phyloP scores from a whole-genome alignment of 2,329 filamentous ascomycete species.

The Fusarium pseudonygamai region DNA sequence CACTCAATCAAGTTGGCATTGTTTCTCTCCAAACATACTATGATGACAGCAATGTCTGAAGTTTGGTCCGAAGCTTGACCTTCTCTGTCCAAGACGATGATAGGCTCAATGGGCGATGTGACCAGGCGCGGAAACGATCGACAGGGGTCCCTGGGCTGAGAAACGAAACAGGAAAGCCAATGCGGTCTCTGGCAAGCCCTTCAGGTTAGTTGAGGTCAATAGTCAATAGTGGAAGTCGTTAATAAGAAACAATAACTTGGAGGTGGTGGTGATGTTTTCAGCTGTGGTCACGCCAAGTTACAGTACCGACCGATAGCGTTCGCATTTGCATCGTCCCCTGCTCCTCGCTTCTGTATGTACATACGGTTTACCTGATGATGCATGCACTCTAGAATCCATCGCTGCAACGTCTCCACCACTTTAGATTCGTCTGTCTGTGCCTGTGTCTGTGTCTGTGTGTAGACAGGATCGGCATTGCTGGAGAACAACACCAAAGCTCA shows the following conservation, averaged over 20 bases:
- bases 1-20: background rate
- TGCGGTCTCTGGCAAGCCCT: slow-evolving; percentile 3
- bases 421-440: background rate
- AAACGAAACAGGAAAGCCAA: slow-evolving; percentile 40
- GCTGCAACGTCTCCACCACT: background rate
- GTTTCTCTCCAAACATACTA: background rate
- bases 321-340: background rate
- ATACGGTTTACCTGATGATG: slow-evolving; percentile 16
- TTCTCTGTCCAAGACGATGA: slow-evolving; percentile 10
- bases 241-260: slow-evolving; percentile 7
- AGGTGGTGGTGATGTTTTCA: slow-evolving; percentile 3
- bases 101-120: slow-evolving; percentile 20
- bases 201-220: background rate
- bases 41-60: background rate
- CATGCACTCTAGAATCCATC: slow-evolving; percentile 23
- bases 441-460: background rate
- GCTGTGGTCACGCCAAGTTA: slow-evolving; percentile 1
- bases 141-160: slow-evolving; percentile 30
- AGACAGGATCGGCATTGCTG: background rate
- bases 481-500: background rate
- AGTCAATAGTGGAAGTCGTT: background rate
- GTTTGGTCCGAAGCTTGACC: slow-evolving; percentile 20
- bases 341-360: slow-evolving; percentile 28
- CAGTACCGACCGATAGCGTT: background rate
- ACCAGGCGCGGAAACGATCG: slow-evolving; percentile 34